A percentile compares a stretch with the other conserved stretches of the same genome.
These are phyloP conservation scores for Proliferodiscus dingleyae DNA, from an alignment of 2,329 filamentous ascomycete genomes.

Conservation along the genomic window DNA sequence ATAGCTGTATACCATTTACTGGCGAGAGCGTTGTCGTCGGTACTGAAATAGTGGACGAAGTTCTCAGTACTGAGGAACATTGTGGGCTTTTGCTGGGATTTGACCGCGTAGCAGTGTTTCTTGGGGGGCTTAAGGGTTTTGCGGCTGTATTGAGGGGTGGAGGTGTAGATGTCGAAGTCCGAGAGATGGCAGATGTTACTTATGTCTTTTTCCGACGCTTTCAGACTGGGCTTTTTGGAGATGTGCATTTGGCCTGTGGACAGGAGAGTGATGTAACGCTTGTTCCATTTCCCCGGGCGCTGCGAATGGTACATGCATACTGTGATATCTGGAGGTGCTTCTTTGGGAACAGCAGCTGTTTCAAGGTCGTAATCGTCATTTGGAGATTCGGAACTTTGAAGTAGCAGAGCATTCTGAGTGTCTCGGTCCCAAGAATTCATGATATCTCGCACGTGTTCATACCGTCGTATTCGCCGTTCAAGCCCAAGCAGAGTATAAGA, in stretches of 20 bases:
- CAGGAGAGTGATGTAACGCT: conserved; percentile 71
- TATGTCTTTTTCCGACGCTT: conserved; percentile 58
- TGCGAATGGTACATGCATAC: conserved; percentile 77
- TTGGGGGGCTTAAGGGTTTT: conserved; percentile 79
- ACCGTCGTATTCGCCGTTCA: conserved; percentile 75
- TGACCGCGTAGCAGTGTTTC: conserved; percentile 79
- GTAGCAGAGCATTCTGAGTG: conserved; percentile 66
- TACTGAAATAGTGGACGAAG: conserved; percentile 89
- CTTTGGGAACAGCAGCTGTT: conserved; percentile 55
- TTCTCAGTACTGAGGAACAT: conserved; percentile 80
- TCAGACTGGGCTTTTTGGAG: conserved; percentile 64
- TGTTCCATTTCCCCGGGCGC: conserved; percentile 80
- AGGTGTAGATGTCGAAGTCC: conserved; percentile 87
- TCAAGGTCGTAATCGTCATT: conserved; percentile 60
- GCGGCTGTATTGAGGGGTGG: conserved; percentile 61
- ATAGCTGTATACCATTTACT: conserved; percentile 66
- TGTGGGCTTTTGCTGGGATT: conserved; percentile 83
- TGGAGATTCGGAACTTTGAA: conserved; percentile 55
- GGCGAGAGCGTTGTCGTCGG: conserved; percentile 64
- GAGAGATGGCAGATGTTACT: conserved; percentile 75
- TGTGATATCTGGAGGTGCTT: conserved; percentile 60
- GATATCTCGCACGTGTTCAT: conserved; percentile 80
- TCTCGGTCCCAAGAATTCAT: conserved; percentile 92
- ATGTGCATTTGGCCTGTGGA: conserved; percentile 66
- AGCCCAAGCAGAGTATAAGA: conserved; percentile 70